Base-by-base conservation (phyloP, 208 protist genomes). In the Crithidia bombi region DNA sequence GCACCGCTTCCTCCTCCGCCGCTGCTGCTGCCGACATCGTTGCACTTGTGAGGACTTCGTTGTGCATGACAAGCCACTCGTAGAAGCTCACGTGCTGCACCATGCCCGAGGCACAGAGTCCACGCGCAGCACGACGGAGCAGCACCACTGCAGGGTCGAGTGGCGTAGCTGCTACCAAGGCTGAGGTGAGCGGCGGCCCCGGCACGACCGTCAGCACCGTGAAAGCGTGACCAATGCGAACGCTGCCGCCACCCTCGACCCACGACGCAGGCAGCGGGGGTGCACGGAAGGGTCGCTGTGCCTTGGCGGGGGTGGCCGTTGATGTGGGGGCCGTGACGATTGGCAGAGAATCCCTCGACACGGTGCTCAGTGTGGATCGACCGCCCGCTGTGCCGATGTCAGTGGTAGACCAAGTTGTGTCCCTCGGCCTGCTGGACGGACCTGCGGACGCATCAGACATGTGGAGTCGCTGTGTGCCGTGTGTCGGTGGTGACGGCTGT, bases 41-140 rank as follows among this genome's bases (percentile, higher is more conserved):
- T 6, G 32, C 17, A 44, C 23, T 28, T 2, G 46, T n/a, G 0
- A 67, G 38, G 9, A 52, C 39, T 0, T 2, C 33, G 49, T 61
- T 66, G 58, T 68, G 59, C 52, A 73, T 46, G 25, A 79, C 17
- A 12, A 79, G 61, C 66, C 73, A 79, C 66, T 79, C 73, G 47
- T 73, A 57, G 54, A 79, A 69, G 36, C 43, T 55, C 3, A 11
- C 6, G 58, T 80, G 67, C 28, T 38, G 46, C 12, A 36, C 30
- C 25, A 70, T 14, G 14, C 64, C 68, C 17, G 55, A 66, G 10
- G 17, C 25, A 28, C 11, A n/a, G 26, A 80, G 50, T 3, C 64
- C 47, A n/a, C 38, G 35, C 1, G 68, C 50, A 0, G 68, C 68
- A 1, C 68, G 43, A 23, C 41, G 38, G 49, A 73, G 58, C 58